These are phyloP conservation scores for Laguncularia racemosa DNA, from an alignment of 345 rosid genomes.

Conservation along the genomic window DNA sequence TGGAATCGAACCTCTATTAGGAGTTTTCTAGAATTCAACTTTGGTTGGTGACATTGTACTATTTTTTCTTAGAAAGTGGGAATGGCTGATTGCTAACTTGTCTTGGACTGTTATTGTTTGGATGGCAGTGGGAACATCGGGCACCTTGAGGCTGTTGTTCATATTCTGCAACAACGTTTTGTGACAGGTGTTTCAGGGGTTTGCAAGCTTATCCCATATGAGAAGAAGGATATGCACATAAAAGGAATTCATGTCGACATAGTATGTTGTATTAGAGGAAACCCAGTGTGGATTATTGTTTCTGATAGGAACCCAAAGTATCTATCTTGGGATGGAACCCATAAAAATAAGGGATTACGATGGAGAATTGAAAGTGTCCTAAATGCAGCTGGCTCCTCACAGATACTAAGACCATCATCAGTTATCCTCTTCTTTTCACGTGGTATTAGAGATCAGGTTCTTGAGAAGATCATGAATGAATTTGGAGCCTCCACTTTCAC, in stretches of 20 bases:
- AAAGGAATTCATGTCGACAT: conserved; percentile 56
- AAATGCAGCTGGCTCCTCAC: conserved; percentile 41
- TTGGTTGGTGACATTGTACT: neutral
- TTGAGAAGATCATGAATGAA: conserved; percentile 27
- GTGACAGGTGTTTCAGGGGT: conserved; percentile 71
- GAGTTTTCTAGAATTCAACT: neutral
- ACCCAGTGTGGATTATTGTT: conserved; percentile 75
- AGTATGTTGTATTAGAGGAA: conserved; percentile 51
- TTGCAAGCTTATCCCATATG: conserved; percentile 50
- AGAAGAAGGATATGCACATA: conserved; percentile 5
- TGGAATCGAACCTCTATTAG: no score
- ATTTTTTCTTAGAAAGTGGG: neutral
- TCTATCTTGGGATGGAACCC: conserved; percentile 41
- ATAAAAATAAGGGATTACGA: conserved; percentile 41
- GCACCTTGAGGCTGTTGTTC: conserved; percentile 66
- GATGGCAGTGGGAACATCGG: conserved; percentile 64
- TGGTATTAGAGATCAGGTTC: conserved; percentile 30
- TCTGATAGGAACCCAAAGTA: conserved; percentile 78
- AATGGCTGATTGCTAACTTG: neutral
- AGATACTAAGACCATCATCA: conserved; percentile 41
- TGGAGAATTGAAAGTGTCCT: conserved; percentile 39
- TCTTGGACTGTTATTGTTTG: neutral
- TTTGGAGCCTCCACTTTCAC: conserved; percentile 44
- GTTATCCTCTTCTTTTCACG: conserved; percentile 64
- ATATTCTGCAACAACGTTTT: conserved; percentile 47